phyloP scores from a whole-genome alignment of 768 basidiomycete genomes.

The Daedaleopsis sinensis region DNA sequence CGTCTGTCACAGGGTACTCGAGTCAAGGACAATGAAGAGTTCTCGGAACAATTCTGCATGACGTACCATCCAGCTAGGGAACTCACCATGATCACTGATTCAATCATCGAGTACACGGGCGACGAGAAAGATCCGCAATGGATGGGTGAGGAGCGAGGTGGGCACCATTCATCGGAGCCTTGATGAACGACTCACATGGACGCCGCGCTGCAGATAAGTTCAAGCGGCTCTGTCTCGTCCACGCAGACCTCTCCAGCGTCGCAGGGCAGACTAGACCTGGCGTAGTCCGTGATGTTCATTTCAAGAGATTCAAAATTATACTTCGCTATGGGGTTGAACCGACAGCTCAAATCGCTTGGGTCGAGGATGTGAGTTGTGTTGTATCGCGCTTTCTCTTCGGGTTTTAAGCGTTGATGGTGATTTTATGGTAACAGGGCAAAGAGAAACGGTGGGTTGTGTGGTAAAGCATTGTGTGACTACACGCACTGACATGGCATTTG shows the following conservation, averaged over 20 bases:
- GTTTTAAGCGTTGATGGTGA: background rate
- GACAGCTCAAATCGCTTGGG: constrained; percentile 50
- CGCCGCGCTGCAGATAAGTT: background rate
- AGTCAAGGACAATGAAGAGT: constrained; percentile 5
- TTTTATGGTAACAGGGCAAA: constrained; percentile 9
- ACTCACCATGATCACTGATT: constrained; percentile 18
- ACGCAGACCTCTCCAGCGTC: background rate
- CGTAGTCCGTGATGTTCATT: constrained; percentile 24
- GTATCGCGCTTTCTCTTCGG: background rate
- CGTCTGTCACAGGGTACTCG: background rate
- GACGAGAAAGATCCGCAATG: background rate
- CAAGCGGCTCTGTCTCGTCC: background rate
- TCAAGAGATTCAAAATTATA: constrained; percentile 41
- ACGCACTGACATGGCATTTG: background rate
- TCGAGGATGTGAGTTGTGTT: constrained; percentile 31
- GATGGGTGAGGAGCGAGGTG: background rate
- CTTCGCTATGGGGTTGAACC: constrained; percentile 51
- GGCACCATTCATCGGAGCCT: background rate
- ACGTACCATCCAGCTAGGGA: background rate
- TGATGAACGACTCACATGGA: background rate
- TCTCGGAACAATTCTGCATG: background rate
- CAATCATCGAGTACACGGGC: constrained; percentile 38
- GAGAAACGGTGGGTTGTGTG: constrained; percentile 15
- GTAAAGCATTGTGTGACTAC: background rate
- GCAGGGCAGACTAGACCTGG: background rate